Percentiles rank a stretch among this genome's conserved stretches.
Conservation (phyloP, 768 basidiomycete species). For the Leccinum longicurvipes region DNA sequence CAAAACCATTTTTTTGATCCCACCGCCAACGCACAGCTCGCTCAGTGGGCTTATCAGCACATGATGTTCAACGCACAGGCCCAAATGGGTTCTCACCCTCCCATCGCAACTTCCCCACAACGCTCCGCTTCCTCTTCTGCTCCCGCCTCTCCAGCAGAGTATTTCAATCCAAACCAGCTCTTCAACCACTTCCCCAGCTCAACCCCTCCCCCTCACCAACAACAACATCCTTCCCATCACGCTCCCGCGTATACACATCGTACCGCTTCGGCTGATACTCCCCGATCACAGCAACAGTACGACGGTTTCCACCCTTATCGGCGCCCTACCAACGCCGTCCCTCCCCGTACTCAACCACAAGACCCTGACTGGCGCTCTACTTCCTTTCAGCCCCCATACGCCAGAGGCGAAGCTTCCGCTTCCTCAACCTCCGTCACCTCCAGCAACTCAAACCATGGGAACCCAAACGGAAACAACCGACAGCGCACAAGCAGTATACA, state of each 20-base stretch:
- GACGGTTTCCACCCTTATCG: constrained; percentile 82
- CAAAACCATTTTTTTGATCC: constrained; percentile 73
- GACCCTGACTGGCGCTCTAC: constrained; percentile 49
- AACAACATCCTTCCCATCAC: constrained; percentile 33
- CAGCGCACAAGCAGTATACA: constrained; percentile 72
- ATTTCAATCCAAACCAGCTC: constrained; percentile 55
- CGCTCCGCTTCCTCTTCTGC: constrained; percentile 39
- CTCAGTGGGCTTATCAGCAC: constrained; percentile 89
- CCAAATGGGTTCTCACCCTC: constrained; percentile 37
- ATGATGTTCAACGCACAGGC: constrained; percentile 77
- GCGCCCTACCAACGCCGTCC: constrained; percentile 44
- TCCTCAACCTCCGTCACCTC: constrained; percentile 81
- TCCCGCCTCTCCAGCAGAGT: constrained; percentile 45
- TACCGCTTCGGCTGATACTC: constrained; percentile 30
- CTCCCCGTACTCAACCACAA: constrained; percentile 28
- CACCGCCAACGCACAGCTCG: constrained; percentile 67
- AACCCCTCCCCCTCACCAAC: constrained; percentile 62
- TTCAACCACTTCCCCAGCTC: constrained; percentile 69
- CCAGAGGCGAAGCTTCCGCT: constrained; percentile 72
- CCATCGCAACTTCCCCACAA: constrained; percentile 27
- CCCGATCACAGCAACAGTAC: constrained; percentile 28
- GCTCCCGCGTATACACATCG: constrained; percentile 39
- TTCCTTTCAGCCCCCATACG: constrained; percentile 72
- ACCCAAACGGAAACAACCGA: constrained; percentile 33
- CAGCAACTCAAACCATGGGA: constrained; percentile 34